Base-by-base conservation (phyloP, 2,329 filamentous ascomycete species). In the Beauveria brongniartii region DNA sequence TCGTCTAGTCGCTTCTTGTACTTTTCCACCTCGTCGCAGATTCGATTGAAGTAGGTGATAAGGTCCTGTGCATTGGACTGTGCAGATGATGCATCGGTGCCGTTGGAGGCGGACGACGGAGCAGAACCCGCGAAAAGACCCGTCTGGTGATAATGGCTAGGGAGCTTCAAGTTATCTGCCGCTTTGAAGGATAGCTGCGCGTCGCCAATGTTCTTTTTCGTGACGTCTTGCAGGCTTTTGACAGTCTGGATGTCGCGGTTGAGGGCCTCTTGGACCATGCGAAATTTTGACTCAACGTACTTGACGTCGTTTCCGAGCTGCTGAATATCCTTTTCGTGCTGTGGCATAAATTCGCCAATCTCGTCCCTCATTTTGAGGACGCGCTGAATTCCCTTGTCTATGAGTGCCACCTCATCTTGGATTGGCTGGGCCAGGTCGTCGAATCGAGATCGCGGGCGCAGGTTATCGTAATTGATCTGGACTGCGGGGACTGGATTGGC, bases 361-460 rank as follows among this genome's bases (percentile, higher is more conserved):
- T 95, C 85, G 66, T 89, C 85, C 70, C 90, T 88, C 73, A 88
- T 87, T 62, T 82, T 81, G 69, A 96, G 92, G 70, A 94, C 91
- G 59, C 82, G 81, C 67, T 91, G 84, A 67, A 99, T 93, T 65
- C 88, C 85, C 62, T 84, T 83, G 73, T 99, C 93, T 64, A 96
- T 85, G 10, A 80, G 76, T 64, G 90, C 85, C 64, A 99, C 89
- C 66, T 91, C 78, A 64, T 86, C 84, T 70, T 96, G 91, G 18
- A 96, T 79, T 34, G 90, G 85, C 66, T 93, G 89, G 63, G 90
- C 85, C 30, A 96, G 86, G 73, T 96, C 93, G 70, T 92, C 91
- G 78, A 94, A 97, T 64, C 94, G 90, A 3, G 92, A 96, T 0
- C 92, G 96, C 18, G 89, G 88, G 57, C 91, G 86, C 63, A 97